Evolutionary conservation across 768 basidiomycete species (phyloP), one percentile per base, ranked within the genome.

Genomic region (Cyathus striatus): DNA sequence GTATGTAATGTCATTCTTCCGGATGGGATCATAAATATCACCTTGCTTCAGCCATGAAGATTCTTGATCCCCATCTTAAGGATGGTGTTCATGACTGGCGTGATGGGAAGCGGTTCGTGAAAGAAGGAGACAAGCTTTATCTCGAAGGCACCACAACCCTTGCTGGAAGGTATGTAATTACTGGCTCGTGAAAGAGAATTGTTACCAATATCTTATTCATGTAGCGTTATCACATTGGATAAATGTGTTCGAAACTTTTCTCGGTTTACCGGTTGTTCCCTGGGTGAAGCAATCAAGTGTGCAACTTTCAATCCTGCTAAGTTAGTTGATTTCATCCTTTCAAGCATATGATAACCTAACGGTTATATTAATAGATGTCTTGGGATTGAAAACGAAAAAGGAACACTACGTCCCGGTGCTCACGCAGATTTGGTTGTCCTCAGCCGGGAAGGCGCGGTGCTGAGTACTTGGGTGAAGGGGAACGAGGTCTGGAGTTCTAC

Each of bases 71-170:
- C 6, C 72, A 85, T 52, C 75, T 93, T 16, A 71, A 76, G 35
- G 90, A 95, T 53, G 92, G 92, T 6, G 65, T 86, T 12, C 86
- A 95, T 56, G 81, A 86, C 52, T 95, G 92, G 90, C 81, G 92
- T 13, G 87, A 89, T 48, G 87, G 86, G 6, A 78, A 82, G 51
- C 76, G 77, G 4, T 81, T 93, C 54, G 73, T 87, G 44, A 92
- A 93, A 60, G 78, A 86, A 46, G 91, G 90, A 6, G 76, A 83
- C 48, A 82, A 75, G 56, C 75, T 95, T 26, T 88, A 82, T 58
- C 65, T 95, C 10, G 88, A 88, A 55, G 90, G 88, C 17, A 93
- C 90, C 1, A 73, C 81, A 46, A 94, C 91, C 1, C 79, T 95
- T 43, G 92, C 92, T 1, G 92, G 91, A 58, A 90, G 87, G 88